Conservation (phyloP, 2,329 filamentous ascomycete genomes). For the Cryphonectria carpinicola region DNA sequence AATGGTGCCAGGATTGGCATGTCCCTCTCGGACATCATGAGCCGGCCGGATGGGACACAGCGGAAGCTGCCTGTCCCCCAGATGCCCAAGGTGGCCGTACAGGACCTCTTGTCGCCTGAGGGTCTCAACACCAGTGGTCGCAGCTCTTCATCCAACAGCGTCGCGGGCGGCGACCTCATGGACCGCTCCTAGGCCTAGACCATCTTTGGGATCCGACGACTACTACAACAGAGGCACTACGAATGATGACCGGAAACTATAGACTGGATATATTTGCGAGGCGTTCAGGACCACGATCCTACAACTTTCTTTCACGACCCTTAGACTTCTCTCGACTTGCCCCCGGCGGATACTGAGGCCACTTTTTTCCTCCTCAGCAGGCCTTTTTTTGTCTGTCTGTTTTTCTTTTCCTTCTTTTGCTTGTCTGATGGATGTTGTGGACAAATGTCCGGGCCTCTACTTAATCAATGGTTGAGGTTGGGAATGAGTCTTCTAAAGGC, state of each 20-base stretch:
- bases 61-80: conserved; percentile 90
- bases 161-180: conserved; percentile 72
- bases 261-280: conserved; percentile 30
- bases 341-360: conserved; percentile 20
- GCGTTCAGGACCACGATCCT: conserved; percentile 28
- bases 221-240: conserved; percentile 20
- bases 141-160: conserved; percentile 76
- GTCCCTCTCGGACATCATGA: conserved; percentile 91
- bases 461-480: conserved; percentile 3
- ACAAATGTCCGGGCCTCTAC: not conserved
- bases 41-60: conserved; percentile 81
- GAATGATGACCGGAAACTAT: conserved; percentile 30
- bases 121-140: conserved; percentile 74
- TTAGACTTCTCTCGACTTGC: conserved; percentile 19
- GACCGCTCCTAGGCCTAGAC: conserved; percentile 47
- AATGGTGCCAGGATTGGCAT: conserved; percentile 65
- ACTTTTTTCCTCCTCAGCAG: not conserved
- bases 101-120: conserved; percentile 75
- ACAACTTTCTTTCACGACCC: conserved; percentile 18
- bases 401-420: not conserved
- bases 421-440: not conserved
- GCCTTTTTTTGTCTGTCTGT: not conserved
- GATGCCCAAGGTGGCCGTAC: conserved; percentile 85
- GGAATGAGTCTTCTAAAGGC: not conserved
- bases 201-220: conserved; percentile 34